phyloP scores from a whole-genome alignment of 1,139 yeast genomes.

The Yamadazyma blattariae region DNA sequence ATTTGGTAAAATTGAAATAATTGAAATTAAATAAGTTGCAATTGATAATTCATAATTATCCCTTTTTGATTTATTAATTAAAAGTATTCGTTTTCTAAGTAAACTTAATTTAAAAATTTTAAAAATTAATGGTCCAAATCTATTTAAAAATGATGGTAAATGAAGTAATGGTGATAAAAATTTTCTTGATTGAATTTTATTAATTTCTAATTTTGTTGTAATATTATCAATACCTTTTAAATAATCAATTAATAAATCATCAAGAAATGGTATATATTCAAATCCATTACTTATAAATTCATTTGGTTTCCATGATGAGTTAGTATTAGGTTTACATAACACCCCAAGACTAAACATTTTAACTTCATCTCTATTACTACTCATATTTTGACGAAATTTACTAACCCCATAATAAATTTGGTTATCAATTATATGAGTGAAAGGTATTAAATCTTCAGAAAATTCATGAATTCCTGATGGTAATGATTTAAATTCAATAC shows the following conservation, averaged over 20 bases:
- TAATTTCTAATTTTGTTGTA: background rate
- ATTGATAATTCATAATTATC: slow-evolving; percentile 23
- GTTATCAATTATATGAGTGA: slow-evolving; percentile 27
- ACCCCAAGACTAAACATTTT: slow-evolving; percentile 67
- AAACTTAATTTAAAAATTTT: slow-evolving; percentile 68
- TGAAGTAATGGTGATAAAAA: slow-evolving; percentile 11
- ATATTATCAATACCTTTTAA: slow-evolving; percentile 23
- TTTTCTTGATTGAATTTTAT: background rate
- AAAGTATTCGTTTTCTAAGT: slow-evolving; percentile 56
- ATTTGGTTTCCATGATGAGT: slow-evolving; percentile 51
- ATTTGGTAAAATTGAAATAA: slow-evolving; percentile 36
- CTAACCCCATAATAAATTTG: slow-evolving; percentile 38
- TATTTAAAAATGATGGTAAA: slow-evolving; percentile 44
- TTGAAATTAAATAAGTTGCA: slow-evolving; percentile 34
- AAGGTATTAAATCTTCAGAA: slow-evolving; percentile 41
- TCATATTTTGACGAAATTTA: slow-evolving; percentile 27
- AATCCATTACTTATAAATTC: slow-evolving; percentile 51
- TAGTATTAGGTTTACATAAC: slow-evolving; percentile 36
- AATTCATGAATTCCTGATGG: slow-evolving; percentile 85
- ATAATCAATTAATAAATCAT: slow-evolving; percentile 37
- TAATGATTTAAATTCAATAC: slow-evolving; percentile 67
- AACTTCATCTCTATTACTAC: slow-evolving; percentile 47
- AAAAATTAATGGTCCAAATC: slow-evolving; percentile 72
- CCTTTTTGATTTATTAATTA: slow-evolving; percentile 46
- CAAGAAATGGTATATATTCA: slow-evolving; percentile 52